phyloP scores from a whole-genome alignment of 441 rosid genomes.

The Mallotus repandus region DNA sequence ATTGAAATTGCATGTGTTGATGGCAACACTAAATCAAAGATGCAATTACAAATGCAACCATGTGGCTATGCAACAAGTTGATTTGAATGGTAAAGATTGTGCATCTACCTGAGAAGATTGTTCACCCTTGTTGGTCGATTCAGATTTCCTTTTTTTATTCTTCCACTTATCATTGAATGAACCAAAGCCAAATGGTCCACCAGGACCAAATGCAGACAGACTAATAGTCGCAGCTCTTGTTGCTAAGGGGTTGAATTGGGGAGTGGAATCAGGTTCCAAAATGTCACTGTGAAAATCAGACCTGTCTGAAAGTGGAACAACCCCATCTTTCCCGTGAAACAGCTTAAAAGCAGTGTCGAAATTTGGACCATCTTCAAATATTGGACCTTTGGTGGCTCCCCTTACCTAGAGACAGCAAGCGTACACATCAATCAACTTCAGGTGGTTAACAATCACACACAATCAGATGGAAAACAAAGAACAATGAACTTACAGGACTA shows the following conservation, averaged over 20 bases:
- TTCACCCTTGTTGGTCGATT: slow-evolving; percentile 38
- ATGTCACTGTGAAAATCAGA: slow-evolving; percentile 30
- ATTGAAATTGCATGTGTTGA: too few species aligned
- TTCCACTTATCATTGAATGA: slow-evolving; percentile 51
- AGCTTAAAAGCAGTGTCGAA: slow-evolving; percentile 66
- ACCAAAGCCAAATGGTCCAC: slow-evolving; percentile 65
- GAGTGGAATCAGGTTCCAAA: slow-evolving; percentile 36
- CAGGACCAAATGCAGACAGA: slow-evolving; percentile 56
- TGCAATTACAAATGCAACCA: background rate
- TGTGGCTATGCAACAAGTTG: background rate
- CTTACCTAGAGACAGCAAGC: slow-evolving; percentile 30
- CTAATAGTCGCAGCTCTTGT: slow-evolving; percentile 60
- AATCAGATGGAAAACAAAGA: background rate
- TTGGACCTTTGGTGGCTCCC: slow-evolving; percentile 70
- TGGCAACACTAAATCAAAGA: background rate
- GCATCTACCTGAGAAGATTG: slow-evolving; percentile 47
- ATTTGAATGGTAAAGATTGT: slow-evolving; percentile 8
- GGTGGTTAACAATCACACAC: background rate
- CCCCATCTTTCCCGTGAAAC: slow-evolving; percentile 81
- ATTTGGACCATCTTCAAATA: slow-evolving; percentile 79
- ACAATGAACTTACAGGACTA: slow-evolving; percentile 37
- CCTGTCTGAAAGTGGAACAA: slow-evolving; percentile 61
- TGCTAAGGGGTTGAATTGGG: slow-evolving; percentile 54
- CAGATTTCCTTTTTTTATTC: slow-evolving; percentile 44
- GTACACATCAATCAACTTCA: background rate